Evolutionary conservation across 148 eudicot genomes (phyloP).

Genomic region (Beta vulgaris): DNA sequence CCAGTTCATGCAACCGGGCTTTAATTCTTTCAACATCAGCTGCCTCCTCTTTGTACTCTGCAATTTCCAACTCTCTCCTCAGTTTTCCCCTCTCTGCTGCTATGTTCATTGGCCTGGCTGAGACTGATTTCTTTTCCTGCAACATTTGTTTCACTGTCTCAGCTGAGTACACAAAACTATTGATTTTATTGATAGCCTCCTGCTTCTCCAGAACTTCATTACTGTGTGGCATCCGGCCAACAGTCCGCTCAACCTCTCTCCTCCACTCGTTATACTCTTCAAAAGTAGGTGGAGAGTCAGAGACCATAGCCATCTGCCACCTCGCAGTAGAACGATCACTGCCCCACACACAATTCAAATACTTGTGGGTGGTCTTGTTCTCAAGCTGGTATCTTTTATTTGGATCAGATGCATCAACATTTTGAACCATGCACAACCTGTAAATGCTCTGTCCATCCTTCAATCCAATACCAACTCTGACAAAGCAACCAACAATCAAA

Average conservation of each 20-base stretch:
- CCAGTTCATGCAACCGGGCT: constrained; percentile 63
- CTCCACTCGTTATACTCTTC: constrained; percentile 85
- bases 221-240: constrained; percentile 64
- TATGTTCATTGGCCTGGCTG: constrained; percentile 72
- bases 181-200: constrained; percentile 70
- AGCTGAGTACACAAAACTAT: constrained; percentile 69
- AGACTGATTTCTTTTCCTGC: constrained; percentile 84
- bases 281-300: constrained; percentile 66
- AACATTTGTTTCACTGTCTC: constrained; percentile 87
- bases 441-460: constrained; percentile 57
- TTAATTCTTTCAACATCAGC: constrained; percentile 61
- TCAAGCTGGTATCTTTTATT: constrained; percentile 66
- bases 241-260: constrained; percentile 67
- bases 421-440: constrained; percentile 74
- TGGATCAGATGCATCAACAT: constrained; percentile 72
- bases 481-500: constrained; percentile 84
- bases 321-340: constrained; percentile 82
- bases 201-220: constrained; percentile 62
- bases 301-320: constrained; percentile 97
- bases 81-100: constrained; percentile 88
- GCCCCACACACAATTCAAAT: constrained; percentile 83
- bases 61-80: constrained; percentile 67
- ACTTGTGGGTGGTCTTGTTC: constrained; percentile 74
- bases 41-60: constrained; percentile 47
- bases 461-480: constrained; percentile 90